These are phyloP conservation scores for Prunus padus DNA, from an alignment of 306 rosid genomes.

Conservation along the genomic window DNA sequence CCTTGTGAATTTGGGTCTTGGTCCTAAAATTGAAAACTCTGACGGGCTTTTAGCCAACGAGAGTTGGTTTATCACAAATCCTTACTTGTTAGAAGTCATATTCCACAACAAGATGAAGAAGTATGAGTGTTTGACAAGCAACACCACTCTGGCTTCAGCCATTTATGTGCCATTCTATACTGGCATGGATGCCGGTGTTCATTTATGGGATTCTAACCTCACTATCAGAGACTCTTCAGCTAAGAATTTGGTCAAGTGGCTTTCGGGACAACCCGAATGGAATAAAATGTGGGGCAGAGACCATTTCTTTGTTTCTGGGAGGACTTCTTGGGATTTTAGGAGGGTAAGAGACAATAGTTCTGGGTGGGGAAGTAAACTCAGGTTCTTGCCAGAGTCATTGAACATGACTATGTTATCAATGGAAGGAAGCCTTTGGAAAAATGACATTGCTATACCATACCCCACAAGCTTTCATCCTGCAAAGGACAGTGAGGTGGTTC, in stretches of 20 bases:
- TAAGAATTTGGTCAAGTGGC: constrained; percentile 48
- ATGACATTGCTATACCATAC: constrained; percentile 83
- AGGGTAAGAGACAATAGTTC: constrained; percentile 47
- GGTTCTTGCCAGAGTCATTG: constrained; percentile 69
- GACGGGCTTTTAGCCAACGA: constrained; percentile 34
- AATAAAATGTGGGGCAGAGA: constrained; percentile 77
- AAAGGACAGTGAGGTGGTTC: constrained; percentile 24
- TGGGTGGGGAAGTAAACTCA: constrained; percentile 78
- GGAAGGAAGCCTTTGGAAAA: constrained; percentile 82
- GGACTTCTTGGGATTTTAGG: constrained; percentile 94
- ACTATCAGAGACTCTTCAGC: constrained; percentile 60
- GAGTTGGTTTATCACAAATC: constrained; percentile 71
- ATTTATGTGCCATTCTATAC: constrained; percentile 79
- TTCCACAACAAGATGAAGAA: constrained; percentile 71
- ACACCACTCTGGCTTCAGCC: constrained; percentile 64
- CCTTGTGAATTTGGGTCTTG: constrained; percentile 66
- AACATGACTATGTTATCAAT: constrained; percentile 83
- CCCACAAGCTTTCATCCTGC: constrained; percentile 80
- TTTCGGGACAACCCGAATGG: constrained; percentile 55
- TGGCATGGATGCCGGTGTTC: constrained; percentile 73
- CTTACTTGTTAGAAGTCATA: constrained; percentile 65
- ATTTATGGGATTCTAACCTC: constrained; percentile 58
- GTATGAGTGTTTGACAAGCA: constrained; percentile 66
- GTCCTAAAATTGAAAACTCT: constrained; percentile 40
- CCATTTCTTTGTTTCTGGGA: constrained; percentile 74